A percentile compares a stretch with the other conserved stretches of the same genome.
Evolutionary conservation across 129 eudicot species (phyloP).

Genomic region (Solidago caesia): DNA sequence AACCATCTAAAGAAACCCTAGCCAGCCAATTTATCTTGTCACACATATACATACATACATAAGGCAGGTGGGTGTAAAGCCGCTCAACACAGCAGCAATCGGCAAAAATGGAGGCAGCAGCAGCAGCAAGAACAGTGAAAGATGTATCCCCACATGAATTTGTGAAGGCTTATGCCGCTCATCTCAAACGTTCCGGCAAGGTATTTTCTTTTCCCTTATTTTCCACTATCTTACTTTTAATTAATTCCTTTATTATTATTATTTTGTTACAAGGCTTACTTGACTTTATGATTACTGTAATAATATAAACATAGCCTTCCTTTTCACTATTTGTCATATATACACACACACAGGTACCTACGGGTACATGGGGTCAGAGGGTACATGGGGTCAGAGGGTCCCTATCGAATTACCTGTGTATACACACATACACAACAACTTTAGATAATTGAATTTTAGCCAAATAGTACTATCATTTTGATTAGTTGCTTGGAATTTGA

Average conservation of each 20-base stretch:
- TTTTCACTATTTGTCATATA: too few species aligned
- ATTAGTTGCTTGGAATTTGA: too few species aligned
- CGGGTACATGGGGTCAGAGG: too few species aligned
- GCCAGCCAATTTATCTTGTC: slow-evolving; percentile 13
- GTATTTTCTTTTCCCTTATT: slow-evolving; percentile 17
- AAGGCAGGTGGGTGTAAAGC: background rate
- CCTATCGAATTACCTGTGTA: too few species aligned
- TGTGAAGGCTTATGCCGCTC: slow-evolving; percentile 84
- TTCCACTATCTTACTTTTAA: background rate
- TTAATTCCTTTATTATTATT: background rate
- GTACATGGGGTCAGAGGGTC: too few species aligned
- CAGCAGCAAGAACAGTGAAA: slow-evolving; percentile 79
- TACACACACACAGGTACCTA: too few species aligned
- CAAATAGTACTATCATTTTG: too few species aligned
- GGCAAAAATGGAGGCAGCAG: slow-evolving; percentile 70
- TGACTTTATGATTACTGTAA: too few species aligned
- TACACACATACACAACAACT: too few species aligned
- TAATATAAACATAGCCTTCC: too few species aligned
- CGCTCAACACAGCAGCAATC: slow-evolving; percentile 14
- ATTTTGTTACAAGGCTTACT: background rate
- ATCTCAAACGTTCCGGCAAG: slow-evolving; percentile 87
- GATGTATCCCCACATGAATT: slow-evolving; percentile 94
- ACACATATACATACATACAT: background rate
- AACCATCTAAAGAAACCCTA: slow-evolving; percentile 30
- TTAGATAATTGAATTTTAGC: too few species aligned